These are phyloP conservation scores for Candida xiaguanensis DNA, from an alignment of 805 yeast species.

Conservation along the genomic window DNA sequence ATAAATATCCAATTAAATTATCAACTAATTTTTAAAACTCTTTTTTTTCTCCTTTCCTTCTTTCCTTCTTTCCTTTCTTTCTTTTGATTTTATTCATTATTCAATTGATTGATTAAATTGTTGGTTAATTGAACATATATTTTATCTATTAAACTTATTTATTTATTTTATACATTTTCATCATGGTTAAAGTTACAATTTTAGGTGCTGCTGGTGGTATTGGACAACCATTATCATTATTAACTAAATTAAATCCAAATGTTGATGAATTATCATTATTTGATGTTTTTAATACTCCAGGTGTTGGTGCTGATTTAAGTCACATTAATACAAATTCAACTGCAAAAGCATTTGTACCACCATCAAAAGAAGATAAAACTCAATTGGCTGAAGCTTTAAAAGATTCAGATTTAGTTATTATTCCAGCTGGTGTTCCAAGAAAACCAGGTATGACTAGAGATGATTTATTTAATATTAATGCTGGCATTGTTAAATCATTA, in stretches of 20 bases:
- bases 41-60: not conserved
- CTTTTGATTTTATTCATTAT: not conserved
- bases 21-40: not conserved
- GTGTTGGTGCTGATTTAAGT: conserved; percentile 84
- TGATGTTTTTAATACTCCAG: conserved; percentile 82
- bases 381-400: conserved; percentile 43
- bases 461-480: conserved; percentile 80
- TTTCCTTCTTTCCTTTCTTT: not conserved
- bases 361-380: conserved; percentile 45
- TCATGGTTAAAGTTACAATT: conserved; percentile 70
- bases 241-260: conserved; percentile 65
- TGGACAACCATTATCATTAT: conserved; percentile 86
- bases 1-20: not conserved
- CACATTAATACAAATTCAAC: conserved; percentile 72
- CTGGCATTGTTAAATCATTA: conserved; percentile 70
- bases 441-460: conserved; percentile 95
- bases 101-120: not conserved
- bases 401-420: conserved; percentile 47
- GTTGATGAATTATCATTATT: conserved; percentile 68
- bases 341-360: conserved; percentile 60
- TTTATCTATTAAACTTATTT: not conserved
- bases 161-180: not conserved
- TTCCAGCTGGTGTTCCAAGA: conserved; percentile 90
- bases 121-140: not conserved
- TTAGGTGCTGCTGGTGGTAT: conserved; percentile 94